Percentiles rank a stretch among this genome's conserved stretches.
phyloP scores from a whole-genome alignment of 768 basidiomycete genomes.

The Jaapia argillacea region DNA sequence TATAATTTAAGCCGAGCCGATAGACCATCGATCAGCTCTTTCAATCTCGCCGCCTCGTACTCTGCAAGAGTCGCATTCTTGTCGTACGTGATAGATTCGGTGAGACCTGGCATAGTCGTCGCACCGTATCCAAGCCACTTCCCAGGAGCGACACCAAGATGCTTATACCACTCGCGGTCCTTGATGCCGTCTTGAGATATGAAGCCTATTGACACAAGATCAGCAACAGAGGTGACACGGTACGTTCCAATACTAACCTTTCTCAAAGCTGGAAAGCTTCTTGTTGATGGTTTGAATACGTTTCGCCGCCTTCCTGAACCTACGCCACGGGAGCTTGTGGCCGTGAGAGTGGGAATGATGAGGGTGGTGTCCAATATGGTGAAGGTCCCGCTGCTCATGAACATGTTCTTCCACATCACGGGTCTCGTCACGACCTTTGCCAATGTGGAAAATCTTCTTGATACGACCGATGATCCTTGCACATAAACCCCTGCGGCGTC shows the following conservation, averaged over 20 bases:
- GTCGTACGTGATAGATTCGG: constrained; percentile 67
- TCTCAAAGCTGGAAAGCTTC: constrained; percentile 64
- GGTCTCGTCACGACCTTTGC: not conserved
- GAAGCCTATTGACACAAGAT: constrained; percentile 26
- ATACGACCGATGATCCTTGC: not conserved
- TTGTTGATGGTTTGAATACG: constrained; percentile 51
- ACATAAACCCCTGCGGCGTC: not conserved
- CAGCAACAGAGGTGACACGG: not conserved
- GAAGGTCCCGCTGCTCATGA: not conserved
- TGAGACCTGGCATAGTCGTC: constrained; percentile 73
- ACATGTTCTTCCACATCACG: not conserved
- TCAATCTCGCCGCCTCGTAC: constrained; percentile 50
- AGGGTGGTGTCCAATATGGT: not conserved
- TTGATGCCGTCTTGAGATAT: constrained; percentile 70
- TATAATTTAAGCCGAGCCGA: too few species aligned
- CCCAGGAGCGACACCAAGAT: constrained; percentile 81
- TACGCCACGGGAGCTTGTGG: not conserved
- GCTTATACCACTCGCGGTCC: constrained; percentile 78
- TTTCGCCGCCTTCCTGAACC: constrained; percentile 43
- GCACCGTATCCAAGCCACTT: constrained; percentile 71
- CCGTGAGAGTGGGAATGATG: not conserved
- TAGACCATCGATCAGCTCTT: constrained; percentile 31
- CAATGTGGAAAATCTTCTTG: not conserved
- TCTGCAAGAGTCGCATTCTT: constrained; percentile 49
- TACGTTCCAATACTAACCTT: constrained; percentile 25